Percentiles rank a stretch among this genome's conserved stretches.
phyloP scores from a whole-genome alignment of 495 filamentous ascomycete genomes.

The Trichoderma parareesei region DNA sequence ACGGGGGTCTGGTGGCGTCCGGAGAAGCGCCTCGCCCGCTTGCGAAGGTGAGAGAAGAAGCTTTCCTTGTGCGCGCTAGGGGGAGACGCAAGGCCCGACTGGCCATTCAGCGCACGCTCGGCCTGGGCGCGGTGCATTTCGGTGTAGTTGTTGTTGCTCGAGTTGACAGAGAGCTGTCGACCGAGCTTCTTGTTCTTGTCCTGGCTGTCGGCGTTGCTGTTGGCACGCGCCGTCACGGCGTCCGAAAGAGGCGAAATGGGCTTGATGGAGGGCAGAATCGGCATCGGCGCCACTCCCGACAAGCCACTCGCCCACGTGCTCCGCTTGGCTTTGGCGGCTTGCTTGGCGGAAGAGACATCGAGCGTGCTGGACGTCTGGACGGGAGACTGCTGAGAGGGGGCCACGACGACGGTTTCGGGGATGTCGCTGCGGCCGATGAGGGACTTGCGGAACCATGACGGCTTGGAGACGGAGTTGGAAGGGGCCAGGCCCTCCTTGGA shows the following conservation, averaged over 20 bases:
- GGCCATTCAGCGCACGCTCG: constrained; percentile 83
- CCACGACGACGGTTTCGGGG: constrained; percentile 28
- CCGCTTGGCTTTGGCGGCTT: constrained; percentile 55
- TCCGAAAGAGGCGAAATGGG: constrained; percentile 92
- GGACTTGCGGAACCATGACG: constrained; percentile 94
- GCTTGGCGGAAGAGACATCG: constrained; percentile 44
- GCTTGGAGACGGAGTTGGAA: constrained; percentile 59
- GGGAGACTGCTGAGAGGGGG: constrained; percentile 46
- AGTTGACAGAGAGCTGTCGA: constrained; percentile 89
- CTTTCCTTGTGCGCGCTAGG: constrained; percentile 73
- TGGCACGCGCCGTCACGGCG: constrained; percentile 82
- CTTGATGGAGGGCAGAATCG: constrained; percentile 90
- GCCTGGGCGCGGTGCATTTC: constrained; percentile 87
- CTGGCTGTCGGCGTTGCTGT: constrained; percentile 27
- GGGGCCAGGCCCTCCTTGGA: constrained; percentile 61
- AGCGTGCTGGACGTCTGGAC: constrained; percentile 42
- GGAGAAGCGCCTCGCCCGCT: constrained; percentile 86
- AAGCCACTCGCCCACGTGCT: constrained; percentile 78
- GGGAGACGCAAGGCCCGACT: constrained; percentile 55
- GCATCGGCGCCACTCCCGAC: constrained; percentile 87
- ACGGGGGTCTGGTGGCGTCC: constrained; percentile 74
- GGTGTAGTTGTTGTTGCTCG: constrained; percentile 79
- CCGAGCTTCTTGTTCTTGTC: constrained; percentile 89
- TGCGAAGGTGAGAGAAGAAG: constrained; percentile 95
- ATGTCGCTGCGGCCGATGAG: constrained; percentile 59